Conservation (phyloP, 139 green algal species). For the Tetradesmus lagerheimii region DNA sequence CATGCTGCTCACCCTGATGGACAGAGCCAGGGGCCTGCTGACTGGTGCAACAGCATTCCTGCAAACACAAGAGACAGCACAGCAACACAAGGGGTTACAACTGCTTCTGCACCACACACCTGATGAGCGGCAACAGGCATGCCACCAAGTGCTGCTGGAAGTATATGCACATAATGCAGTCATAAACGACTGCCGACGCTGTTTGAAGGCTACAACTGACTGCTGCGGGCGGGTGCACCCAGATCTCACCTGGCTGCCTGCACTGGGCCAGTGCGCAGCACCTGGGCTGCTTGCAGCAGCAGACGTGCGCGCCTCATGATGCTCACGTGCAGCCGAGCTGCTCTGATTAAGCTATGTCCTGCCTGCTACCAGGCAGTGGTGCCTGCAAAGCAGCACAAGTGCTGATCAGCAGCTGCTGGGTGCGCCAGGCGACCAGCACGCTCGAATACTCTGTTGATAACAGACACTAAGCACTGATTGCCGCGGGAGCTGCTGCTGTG, state of each 20-base stretch:
- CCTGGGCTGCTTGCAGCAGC: not conserved
- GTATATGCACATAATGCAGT: not conserved
- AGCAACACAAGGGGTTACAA: not conserved
- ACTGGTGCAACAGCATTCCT: conserved; percentile 13
- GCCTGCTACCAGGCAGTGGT: not conserved
- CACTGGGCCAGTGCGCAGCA: not conserved
- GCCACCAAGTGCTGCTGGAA: not conserved
- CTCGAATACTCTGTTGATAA: not conserved
- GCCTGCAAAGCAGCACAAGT: not conserved
- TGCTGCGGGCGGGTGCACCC: not conserved
- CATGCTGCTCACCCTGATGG: conserved; percentile 26
- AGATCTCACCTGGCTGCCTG: not conserved
- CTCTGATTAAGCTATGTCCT: conserved; percentile 3
- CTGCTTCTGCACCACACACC: no score
- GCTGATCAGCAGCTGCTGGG: not conserved
- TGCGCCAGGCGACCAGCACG: not conserved
- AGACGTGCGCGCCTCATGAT: not conserved
- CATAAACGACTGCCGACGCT: not conserved
- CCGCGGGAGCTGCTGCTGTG: not conserved
- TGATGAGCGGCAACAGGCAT: not conserved
- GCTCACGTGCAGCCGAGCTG: not conserved
- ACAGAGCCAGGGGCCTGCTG: not conserved
- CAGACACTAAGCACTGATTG: not conserved
- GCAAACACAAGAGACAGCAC: no score
- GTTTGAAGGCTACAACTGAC: not conserved